Percentiles rank a stretch among this genome's conserved stretches.
phyloP scores from a whole-genome alignment of 2,329 filamentous ascomycete species.

The Colletotrichum cereale region DNA sequence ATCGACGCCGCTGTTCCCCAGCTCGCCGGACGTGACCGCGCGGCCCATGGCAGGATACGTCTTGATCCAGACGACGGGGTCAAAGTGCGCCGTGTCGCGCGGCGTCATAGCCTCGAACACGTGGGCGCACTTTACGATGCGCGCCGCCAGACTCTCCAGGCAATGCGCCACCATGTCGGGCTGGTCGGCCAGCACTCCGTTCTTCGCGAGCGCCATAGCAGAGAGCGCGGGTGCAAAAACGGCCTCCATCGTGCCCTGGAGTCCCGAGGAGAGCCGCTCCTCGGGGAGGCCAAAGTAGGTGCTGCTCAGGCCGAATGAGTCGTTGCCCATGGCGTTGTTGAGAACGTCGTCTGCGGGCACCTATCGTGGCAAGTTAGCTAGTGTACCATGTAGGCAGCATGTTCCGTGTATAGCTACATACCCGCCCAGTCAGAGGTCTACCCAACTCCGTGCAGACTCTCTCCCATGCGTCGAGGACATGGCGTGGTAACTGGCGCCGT shows the following conservation, averaged over 20 bases:
- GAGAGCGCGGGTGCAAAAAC: constrained; percentile 32
- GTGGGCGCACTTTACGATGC: constrained; percentile 24
- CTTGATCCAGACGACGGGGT: constrained; percentile 39
- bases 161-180: constrained; percentile 27
- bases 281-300: constrained; percentile 33
- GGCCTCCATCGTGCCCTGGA: constrained; percentile 31
- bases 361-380: constrained; percentile 16
- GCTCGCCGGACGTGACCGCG: constrained; percentile 25
- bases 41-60: constrained; percentile 35
- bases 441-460: constrained; percentile 22
- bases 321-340: constrained; percentile 33
- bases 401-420: not conserved
- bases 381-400: not conserved
- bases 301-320: constrained; percentile 21
- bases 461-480: constrained; percentile 24
- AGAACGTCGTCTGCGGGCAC: constrained; percentile 37
- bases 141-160: constrained; percentile 28
- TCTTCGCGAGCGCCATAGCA: constrained; percentile 30
- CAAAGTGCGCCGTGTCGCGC: constrained; percentile 28
- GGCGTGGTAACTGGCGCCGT: constrained; percentile 14
- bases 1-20: constrained; percentile 35
- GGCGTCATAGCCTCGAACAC: constrained; percentile 33
- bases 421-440: constrained; percentile 26
- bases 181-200: constrained; percentile 25
- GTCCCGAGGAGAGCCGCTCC: constrained; percentile 31